Evolutionary conservation across 2,329 filamentous ascomycete species (phyloP), one percentile per base, ranked within the genome.

Genomic region (Colletotrichum spaethianum): DNA sequence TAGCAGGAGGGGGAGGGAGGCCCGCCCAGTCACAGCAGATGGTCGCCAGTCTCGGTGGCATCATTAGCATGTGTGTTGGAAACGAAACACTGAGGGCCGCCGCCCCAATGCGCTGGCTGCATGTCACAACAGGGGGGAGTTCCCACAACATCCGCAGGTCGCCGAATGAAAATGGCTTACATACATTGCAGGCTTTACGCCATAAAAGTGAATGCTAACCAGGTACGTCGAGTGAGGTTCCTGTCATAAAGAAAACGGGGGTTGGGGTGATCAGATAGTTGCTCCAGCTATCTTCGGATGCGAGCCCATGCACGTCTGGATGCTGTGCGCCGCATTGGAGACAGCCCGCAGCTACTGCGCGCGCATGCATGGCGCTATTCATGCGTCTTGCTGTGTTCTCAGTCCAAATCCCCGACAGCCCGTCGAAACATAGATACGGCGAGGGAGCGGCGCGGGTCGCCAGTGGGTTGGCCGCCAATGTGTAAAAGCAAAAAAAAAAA

Each of bases 361-460:
- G 64, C 59, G 53, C 69, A 59, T 72, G 69, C 69, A 72, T 72
- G 52, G 65, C 69, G 69, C 69, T 59, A 68, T 72, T 69, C 59
- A 72, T 72, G 69, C 69, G 52, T 53, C 52, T 60, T 53, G 63
- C 44, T 50, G 42, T 36, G 36, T 48, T 26, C 40, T 67, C 40
- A 42, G 61, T 50, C 18, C 53, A 33, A 50, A 14, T 66, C 26
- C 53, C 31, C 28, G 46, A 38, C 55, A 23, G 23, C 36, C 55
- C 31, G 33, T 53, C 23, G n/a, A 28, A 42, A 9, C 31, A 40
- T 23, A 20, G 7, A 70, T 48, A 61, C 63, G 56, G 56, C 31
- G 48, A 61, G 18, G 36, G 55, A 55, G 36, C 63, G 48, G 63
- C 60, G 53, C 28, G 55, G 31, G 28, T 42, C 44, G 53, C 33